Percentiles rank a stretch among this genome's conserved stretches.
Conservation (phyloP, 2,329 filamentous ascomycete species). For the Teratosphaeria epicoccoides region DNA sequence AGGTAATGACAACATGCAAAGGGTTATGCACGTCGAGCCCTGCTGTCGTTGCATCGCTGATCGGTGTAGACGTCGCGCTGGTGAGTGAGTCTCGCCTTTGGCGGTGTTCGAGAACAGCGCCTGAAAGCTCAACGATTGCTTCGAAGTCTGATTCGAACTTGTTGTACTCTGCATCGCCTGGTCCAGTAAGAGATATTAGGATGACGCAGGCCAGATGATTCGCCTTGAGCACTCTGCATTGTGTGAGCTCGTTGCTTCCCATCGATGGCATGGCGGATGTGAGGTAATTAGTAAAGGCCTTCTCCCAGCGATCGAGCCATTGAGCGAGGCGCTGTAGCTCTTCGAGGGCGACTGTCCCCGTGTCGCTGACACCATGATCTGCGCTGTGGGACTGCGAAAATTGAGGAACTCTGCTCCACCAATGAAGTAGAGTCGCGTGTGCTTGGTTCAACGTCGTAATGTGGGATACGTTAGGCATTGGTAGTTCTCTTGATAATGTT, state of each 20-base stretch:
- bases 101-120: constrained; percentile 12
- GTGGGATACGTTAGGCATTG: constrained; percentile 20
- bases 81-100: neutral
- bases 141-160: constrained; percentile 18
- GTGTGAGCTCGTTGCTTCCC: constrained; percentile 18
- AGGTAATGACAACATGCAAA: constrained; percentile 17
- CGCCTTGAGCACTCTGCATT: constrained; percentile 22
- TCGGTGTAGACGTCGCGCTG: constrained; percentile 6
- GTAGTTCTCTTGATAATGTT: constrained; percentile 16
- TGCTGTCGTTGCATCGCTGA: constrained; percentile 1
- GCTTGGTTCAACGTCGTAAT: constrained; percentile 22
- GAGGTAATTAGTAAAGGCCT: constrained; percentile 21
- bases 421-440: constrained; percentile 23
- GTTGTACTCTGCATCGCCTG: constrained; percentile 8
- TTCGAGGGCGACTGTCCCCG: constrained; percentile 2
- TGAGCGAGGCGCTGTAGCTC: constrained; percentile 14
- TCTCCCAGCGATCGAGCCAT: constrained; percentile 25
- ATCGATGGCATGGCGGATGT: constrained; percentile 18
- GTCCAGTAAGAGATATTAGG: constrained; percentile 16
- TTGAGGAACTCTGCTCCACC: constrained; percentile 15
- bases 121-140: constrained; percentile 22
- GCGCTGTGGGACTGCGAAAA: neutral
- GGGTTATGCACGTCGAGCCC: constrained; percentile 17
- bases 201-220: constrained; percentile 24
- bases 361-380: neutral